phyloP scores from a whole-genome alignment of 148 eudicot species.

The Chenopodium quinoa region DNA sequence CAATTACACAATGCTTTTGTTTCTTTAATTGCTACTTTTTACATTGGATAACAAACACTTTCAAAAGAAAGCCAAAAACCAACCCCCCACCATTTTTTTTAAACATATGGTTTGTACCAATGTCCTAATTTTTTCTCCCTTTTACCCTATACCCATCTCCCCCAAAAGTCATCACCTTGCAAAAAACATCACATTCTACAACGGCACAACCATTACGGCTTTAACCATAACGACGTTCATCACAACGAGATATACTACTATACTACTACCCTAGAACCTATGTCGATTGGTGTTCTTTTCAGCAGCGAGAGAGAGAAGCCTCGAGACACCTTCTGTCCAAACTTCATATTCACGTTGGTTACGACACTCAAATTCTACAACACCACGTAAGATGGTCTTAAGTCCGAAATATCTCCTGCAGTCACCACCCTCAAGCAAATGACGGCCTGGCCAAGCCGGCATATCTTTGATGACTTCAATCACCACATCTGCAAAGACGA shows the following conservation, averaged over 20 bases:
- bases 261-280: slow-evolving; percentile 24
- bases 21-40: slow-evolving; percentile 30
- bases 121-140: slow-evolving; percentile 3
- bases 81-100: slow-evolving; percentile 33
- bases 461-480: slow-evolving; percentile 76
- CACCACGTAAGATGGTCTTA: slow-evolving; percentile 67
- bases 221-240: slow-evolving; percentile 13
- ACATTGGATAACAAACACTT: slow-evolving; percentile 23
- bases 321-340: slow-evolving; percentile 90
- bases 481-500: slow-evolving; percentile 57
- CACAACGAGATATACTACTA: not conserved
- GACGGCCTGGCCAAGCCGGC: slow-evolving; percentile 97
- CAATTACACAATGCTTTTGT: slow-evolving; percentile 30
- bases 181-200: slow-evolving; percentile 17
- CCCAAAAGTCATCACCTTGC: slow-evolving; percentile 12
- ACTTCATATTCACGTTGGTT: slow-evolving; percentile 75
- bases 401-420: slow-evolving; percentile 69
- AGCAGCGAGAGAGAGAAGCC: slow-evolving; percentile 64
- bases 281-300: slow-evolving; percentile 42
- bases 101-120: slow-evolving; percentile 41
- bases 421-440: slow-evolving; percentile 78
- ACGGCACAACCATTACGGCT: not conserved
- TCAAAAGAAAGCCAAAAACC: slow-evolving; percentile 10
- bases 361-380: slow-evolving; percentile 89
- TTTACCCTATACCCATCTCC: slow-evolving; percentile 24